Conservation (phyloP, 2,329 filamentous ascomycete genomes). For the Stemphylium beticola region DNA sequence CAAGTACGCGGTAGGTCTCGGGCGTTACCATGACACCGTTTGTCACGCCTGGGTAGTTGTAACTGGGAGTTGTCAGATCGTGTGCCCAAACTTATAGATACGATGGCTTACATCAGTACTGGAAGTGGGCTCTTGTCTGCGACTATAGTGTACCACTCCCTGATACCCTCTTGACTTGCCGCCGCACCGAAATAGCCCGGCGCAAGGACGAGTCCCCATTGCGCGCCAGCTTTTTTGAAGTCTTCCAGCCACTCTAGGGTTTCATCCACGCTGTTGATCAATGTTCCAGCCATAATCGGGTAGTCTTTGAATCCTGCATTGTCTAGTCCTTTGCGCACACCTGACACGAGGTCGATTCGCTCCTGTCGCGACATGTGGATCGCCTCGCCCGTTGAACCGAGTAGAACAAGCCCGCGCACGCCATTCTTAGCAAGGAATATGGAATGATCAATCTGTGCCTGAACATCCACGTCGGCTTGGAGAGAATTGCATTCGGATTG, state of each 20-base stretch:
- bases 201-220: conserved; percentile 68
- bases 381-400: conserved; percentile 69
- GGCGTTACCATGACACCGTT: conserved; percentile 68
- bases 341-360: conserved; percentile 61
- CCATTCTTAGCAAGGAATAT: conserved; percentile 66
- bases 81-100: not conserved
- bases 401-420: conserved; percentile 66
- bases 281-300: conserved; percentile 67
- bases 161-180: conserved; percentile 64
- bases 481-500: conserved; percentile 52
- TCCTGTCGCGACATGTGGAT: conserved; percentile 67
- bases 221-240: conserved; percentile 63
- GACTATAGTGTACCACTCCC: conserved; percentile 66
- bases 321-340: conserved; percentile 62
- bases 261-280: conserved; percentile 67
- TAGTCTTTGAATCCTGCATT: conserved; percentile 63
- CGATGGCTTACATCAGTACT: conserved; percentile 61
- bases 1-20: conserved; percentile 63
- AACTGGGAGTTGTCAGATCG: conserved; percentile 47
- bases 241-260: conserved; percentile 64
- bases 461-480: conserved; percentile 62
- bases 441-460: conserved; percentile 64
- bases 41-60: conserved; percentile 71
- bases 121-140: conserved; percentile 66
- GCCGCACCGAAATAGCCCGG: conserved; percentile 69